phyloP scores from a whole-genome alignment of 768 basidiomycete species.

The Hygrocybe coccinea region DNA sequence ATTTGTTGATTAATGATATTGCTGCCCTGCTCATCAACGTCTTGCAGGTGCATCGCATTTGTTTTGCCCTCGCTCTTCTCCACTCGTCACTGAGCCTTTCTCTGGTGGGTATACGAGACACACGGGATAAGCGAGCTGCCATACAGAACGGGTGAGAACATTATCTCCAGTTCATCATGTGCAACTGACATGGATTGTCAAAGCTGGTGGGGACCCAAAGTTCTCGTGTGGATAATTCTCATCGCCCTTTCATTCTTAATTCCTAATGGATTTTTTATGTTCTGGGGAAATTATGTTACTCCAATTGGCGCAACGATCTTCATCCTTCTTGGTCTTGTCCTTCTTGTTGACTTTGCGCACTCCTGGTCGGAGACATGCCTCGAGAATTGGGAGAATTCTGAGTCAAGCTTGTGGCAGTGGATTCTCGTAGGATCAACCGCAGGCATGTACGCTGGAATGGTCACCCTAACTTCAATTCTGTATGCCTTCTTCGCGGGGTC shows the following conservation, averaged over 20 bases:
- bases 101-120: slow-evolving; percentile 84
- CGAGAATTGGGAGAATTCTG: slow-evolving; percentile 83
- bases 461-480: slow-evolving; percentile 82
- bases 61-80: slow-evolving; percentile 88
- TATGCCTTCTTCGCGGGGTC: slow-evolving; percentile 88
- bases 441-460: slow-evolving; percentile 77
- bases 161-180: background rate
- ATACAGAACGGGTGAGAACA: slow-evolving; percentile 87
- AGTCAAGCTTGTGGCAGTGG: slow-evolving; percentile 93
- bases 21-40: slow-evolving; percentile 5
- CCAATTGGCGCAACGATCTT: slow-evolving; percentile 91
- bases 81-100: slow-evolving; percentile 75
- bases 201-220: slow-evolving; percentile 99
- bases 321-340: slow-evolving; percentile 93
- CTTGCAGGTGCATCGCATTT: slow-evolving; percentile 83
- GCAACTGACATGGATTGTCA: background rate
- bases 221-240: slow-evolving; percentile 82
- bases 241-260: slow-evolving; percentile 85
- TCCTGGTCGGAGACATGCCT: slow-evolving; percentile 97
- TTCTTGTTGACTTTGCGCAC: slow-evolving; percentile 97
- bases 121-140: slow-evolving; percentile 86
- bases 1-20: slow-evolving; percentile 23
- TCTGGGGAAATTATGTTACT: slow-evolving; percentile 92
- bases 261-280: slow-evolving; percentile 96
- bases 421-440: slow-evolving; percentile 89